phyloP scores from a whole-genome alignment of 176 grass and related monocot genomes.

The Poa annua region DNA sequence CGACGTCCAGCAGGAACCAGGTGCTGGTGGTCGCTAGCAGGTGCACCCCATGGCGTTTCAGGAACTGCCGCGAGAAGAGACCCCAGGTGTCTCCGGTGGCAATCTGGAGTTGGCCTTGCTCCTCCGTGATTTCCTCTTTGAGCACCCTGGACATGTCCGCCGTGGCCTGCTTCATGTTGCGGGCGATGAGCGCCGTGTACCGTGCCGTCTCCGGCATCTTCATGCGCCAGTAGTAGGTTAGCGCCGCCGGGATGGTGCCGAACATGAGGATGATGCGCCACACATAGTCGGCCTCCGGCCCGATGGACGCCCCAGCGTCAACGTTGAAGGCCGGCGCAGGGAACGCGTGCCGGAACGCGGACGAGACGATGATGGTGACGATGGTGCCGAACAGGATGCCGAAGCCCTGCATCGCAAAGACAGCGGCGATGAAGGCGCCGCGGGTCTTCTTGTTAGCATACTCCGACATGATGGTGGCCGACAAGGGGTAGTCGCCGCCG shows the following conservation, averaged over 20 bases:
- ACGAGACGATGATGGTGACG: constrained; percentile 55
- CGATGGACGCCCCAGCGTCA: constrained; percentile 30
- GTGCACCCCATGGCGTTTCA: constrained; percentile 60
- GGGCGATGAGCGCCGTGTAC: constrained; percentile 78
- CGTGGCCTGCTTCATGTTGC: constrained; percentile 65
- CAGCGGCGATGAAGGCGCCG: constrained; percentile 76
- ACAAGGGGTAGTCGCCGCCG: constrained; percentile 76
- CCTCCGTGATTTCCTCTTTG: constrained; percentile 36
- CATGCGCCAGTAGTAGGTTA: constrained; percentile 96
- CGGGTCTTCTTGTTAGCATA: constrained; percentile 80
- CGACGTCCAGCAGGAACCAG: constrained; percentile 85
- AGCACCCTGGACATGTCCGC: constrained; percentile 84
- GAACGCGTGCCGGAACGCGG: constrained; percentile 50
- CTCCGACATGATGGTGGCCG: constrained; percentile 76
- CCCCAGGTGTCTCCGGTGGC: constrained; percentile 40
- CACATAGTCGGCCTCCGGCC: constrained; percentile 57
- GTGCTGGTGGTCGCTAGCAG: constrained; percentile 66
- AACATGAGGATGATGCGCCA: constrained; percentile 88
- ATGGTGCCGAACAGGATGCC: constrained; percentile 66
- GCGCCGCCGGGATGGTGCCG: constrained; percentile 55
- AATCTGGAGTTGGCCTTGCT: background rate
- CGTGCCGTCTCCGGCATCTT: constrained; percentile 89
- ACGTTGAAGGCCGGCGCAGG: constrained; percentile 36
- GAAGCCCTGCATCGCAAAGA: constrained; percentile 86
- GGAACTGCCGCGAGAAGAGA: constrained; percentile 72